A percentile compares a stretch with the other conserved stretches of the same genome.
Conservation (phyloP, 148 eudicot genomes). For the Rhododendron williamsianum region DNA sequence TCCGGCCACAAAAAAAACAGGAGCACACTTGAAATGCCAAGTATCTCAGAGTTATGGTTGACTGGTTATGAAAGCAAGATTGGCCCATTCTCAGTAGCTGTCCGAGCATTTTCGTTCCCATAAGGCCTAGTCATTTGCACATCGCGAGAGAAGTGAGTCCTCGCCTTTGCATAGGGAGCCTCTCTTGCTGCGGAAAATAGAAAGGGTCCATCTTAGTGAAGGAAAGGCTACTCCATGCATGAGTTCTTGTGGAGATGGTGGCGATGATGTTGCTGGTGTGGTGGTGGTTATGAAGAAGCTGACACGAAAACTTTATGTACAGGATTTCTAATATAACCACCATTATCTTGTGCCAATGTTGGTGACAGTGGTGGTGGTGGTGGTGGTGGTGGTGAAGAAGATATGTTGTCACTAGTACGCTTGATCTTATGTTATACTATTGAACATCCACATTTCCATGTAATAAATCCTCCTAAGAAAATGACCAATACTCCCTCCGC, state of each 20-base stretch:
- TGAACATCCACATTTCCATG: background rate
- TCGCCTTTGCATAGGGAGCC: slow-evolving; percentile 92
- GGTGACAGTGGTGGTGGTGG: background rate
- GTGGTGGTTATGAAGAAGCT: background rate
- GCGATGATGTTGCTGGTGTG: background rate
- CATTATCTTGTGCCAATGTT: background rate
- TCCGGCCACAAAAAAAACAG: slow-evolving; percentile 12
- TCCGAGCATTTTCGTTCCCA: slow-evolving; percentile 42
- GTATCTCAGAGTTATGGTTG: background rate
- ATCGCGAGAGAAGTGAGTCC: slow-evolving; percentile 75
- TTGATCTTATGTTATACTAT: background rate
- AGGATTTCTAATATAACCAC: background rate
- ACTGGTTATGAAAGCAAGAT: slow-evolving; percentile 43
- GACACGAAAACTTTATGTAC: background rate
- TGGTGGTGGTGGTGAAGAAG: background rate
- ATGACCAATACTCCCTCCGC: background rate
- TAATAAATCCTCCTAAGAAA: background rate
- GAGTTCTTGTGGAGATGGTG: background rate
- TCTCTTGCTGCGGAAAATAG: slow-evolving; percentile 56
- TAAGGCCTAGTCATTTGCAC: slow-evolving; percentile 76
- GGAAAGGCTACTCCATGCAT: background rate
- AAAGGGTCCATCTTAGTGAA: background rate
- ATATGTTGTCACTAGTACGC: background rate
- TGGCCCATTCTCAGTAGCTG: slow-evolving; percentile 95
- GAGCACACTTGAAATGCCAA: slow-evolving; percentile 7